Evolutionary conservation across 495 filamentous ascomycete genomes (phyloP).

Genomic region (Chlorociboria aeruginascens): DNA sequence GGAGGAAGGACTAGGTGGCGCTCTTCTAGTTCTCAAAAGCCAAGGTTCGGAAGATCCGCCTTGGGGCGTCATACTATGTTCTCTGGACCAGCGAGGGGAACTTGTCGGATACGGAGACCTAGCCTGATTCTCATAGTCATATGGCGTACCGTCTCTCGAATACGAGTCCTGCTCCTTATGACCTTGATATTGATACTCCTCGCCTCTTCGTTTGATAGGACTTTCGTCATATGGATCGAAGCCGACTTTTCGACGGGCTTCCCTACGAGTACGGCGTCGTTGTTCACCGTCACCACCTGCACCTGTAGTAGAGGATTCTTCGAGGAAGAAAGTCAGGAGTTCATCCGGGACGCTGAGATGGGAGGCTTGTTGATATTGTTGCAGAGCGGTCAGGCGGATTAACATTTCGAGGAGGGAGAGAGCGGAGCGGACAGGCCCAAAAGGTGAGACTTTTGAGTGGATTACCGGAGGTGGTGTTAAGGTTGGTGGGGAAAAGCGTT

Average conservation of each 20-base stretch:
- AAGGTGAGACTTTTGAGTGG: constrained; percentile 21
- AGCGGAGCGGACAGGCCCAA: constrained; percentile 55
- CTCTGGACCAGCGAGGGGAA: neutral
- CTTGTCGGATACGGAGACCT: neutral
- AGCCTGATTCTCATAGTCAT: neutral
- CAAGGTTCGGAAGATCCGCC: constrained; percentile 11
- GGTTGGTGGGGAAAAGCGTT: constrained; percentile 15
- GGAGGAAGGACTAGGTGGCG: constrained; percentile 2
- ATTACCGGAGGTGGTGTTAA: constrained; percentile 13
- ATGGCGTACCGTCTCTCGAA: constrained; percentile 6
- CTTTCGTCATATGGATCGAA: constrained; percentile 59
- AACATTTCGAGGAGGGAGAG: constrained; percentile 91
- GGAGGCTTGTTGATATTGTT: constrained; percentile 90
- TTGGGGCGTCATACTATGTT: constrained; percentile 6
- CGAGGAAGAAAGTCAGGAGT: constrained; percentile 85
- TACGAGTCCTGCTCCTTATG: constrained; percentile 1
- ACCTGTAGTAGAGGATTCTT: constrained; percentile 62
- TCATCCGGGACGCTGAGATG: constrained; percentile 94
- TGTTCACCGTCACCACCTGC: constrained; percentile 60
- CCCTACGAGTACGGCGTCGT: constrained; percentile 54
- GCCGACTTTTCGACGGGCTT: constrained; percentile 68
- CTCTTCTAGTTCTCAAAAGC: constrained; percentile 5
- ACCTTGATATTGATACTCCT: constrained; percentile 16
- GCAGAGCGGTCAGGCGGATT: constrained; percentile 82
- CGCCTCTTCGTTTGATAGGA: constrained; percentile 14